These are phyloP conservation scores for Sporisorium iseilematis-ciliati DNA, from an alignment of 1,284 basidiomycete genomes.

Conservation along the genomic window DNA sequence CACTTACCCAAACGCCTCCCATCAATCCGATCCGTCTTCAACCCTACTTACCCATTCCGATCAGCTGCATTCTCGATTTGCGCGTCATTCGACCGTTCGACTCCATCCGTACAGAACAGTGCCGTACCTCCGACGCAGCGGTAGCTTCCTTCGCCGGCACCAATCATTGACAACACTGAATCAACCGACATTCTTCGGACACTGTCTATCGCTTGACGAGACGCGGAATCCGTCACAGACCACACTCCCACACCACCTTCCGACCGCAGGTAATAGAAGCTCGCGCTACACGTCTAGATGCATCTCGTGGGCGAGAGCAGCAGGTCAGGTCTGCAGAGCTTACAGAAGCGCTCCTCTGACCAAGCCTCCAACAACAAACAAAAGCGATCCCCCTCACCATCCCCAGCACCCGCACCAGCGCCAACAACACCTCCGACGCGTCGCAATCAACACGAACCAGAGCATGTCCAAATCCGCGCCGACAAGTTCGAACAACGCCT, in stretches of 20 bases:
- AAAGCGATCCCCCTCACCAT: conserved; percentile 25
- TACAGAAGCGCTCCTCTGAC: conserved; percentile 10
- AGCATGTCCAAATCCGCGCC: conserved; percentile 27
- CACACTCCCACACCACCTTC: too few species aligned
- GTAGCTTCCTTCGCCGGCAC: neutral
- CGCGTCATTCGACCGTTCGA: too few species aligned
- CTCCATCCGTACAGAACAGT: too few species aligned
- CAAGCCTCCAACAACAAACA: neutral
- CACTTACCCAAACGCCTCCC: too few species aligned
- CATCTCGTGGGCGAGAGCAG: conserved; percentile 46
- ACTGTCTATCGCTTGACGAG: too few species aligned
- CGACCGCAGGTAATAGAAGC: neutral
- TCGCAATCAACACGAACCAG: conserved; percentile 33
- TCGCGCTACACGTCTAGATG: conserved; percentile 14
- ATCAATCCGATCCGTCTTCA: too few species aligned
- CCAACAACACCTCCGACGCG: conserved; percentile 44
- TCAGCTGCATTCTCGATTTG: neutral
- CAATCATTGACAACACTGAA: too few species aligned
- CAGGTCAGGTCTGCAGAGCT: conserved; percentile 23
- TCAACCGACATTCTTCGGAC: too few species aligned
- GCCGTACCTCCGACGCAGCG: neutral
- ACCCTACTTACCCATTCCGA: too few species aligned
- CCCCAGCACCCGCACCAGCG: conserved; percentile 33
- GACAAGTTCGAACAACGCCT: conserved; percentile 26
- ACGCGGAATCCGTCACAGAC: too few species aligned